These are phyloP conservation scores for Gloeostereum incarnatum DNA, from an alignment of 768 basidiomycete species.

Conservation along the genomic window DNA sequence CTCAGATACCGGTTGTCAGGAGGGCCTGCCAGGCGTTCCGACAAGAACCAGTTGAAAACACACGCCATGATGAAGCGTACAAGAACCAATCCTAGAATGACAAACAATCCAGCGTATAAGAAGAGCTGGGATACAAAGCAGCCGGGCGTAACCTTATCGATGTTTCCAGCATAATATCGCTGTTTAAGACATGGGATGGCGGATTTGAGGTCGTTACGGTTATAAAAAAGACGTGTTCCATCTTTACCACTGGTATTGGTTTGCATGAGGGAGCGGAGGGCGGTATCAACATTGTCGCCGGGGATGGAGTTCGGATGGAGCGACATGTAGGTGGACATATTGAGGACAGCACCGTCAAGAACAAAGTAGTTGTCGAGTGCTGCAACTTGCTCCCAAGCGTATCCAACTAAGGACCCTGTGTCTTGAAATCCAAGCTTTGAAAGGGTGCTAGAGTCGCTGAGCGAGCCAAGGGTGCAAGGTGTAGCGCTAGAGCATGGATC, in stretches of 20 bases:
- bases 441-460: constrained; percentile 50
- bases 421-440: constrained; percentile 52
- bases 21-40: constrained; percentile 68
- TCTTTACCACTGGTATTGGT: constrained; percentile 65
- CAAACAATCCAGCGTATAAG: constrained; percentile 82
- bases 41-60: constrained; percentile 95
- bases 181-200: constrained; percentile 75
- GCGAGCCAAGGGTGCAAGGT: constrained; percentile 58
- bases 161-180: constrained; percentile 88
- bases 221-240: constrained; percentile 81
- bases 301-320: constrained; percentile 61
- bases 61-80: constrained; percentile 95
- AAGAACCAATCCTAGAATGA: constrained; percentile 86
- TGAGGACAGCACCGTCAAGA: constrained; percentile 89
- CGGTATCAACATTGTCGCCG: constrained; percentile 71
- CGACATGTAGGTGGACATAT: constrained; percentile 79
- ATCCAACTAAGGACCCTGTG: constrained; percentile 69
- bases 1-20: constrained; percentile 66
- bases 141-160: constrained; percentile 94
- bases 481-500: constrained; percentile 54
- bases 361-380: constrained; percentile 70
- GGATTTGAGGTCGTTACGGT: constrained; percentile 49
- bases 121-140: constrained; percentile 88
- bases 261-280: constrained; percentile 67
- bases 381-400: constrained; percentile 85